These are phyloP conservation scores for Aspergillus caelatus DNA, from an alignment of 2,329 filamentous ascomycete genomes.

Conservation along the genomic window DNA sequence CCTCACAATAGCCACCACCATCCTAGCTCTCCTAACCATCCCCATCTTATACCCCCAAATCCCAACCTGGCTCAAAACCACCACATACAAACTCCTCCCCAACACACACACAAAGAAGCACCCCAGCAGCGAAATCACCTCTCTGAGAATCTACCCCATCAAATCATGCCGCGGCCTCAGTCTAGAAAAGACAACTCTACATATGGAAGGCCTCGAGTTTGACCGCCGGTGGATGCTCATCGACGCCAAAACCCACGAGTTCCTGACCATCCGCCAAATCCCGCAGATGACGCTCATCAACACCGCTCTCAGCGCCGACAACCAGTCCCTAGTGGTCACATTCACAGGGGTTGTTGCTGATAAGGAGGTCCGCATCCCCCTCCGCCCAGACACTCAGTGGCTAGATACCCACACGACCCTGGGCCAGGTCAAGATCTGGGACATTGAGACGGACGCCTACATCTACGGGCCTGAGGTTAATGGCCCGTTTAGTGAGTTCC, in stretches of 20 bases:
- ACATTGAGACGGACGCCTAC: slow-evolving; percentile 59
- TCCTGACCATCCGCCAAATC: slow-evolving; percentile 65
- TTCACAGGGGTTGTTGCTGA: slow-evolving; percentile 51
- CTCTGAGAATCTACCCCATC: slow-evolving; percentile 63
- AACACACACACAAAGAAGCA: background rate
- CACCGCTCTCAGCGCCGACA: slow-evolving; percentile 51
- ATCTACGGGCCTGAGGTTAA: slow-evolving; percentile 57
- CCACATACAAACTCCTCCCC: slow-evolving; percentile 12
- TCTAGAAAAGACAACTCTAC: slow-evolving; percentile 54
- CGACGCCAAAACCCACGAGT: slow-evolving; percentile 54
- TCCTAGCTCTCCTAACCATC: slow-evolving; percentile 1
- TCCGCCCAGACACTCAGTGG: slow-evolving; percentile 58
- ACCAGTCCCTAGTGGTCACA: slow-evolving; percentile 47
- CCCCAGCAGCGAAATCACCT: slow-evolving; percentile 34
- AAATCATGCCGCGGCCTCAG: slow-evolving; percentile 68
- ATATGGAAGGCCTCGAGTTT: slow-evolving; percentile 61
- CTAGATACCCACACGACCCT: slow-evolving; percentile 56
- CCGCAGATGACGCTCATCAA: slow-evolving; percentile 66
- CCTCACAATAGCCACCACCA: background rate
- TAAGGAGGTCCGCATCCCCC: slow-evolving; percentile 54
- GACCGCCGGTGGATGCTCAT: slow-evolving; percentile 71
- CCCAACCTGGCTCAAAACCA: slow-evolving; percentile 17
- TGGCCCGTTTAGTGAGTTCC: slow-evolving; percentile 57
- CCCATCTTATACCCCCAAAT: slow-evolving; percentile 21
- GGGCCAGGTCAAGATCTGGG: slow-evolving; percentile 60